Evolutionary conservation across 106 monocot genomes (phyloP).

Genomic region (Acorus calamus): DNA sequence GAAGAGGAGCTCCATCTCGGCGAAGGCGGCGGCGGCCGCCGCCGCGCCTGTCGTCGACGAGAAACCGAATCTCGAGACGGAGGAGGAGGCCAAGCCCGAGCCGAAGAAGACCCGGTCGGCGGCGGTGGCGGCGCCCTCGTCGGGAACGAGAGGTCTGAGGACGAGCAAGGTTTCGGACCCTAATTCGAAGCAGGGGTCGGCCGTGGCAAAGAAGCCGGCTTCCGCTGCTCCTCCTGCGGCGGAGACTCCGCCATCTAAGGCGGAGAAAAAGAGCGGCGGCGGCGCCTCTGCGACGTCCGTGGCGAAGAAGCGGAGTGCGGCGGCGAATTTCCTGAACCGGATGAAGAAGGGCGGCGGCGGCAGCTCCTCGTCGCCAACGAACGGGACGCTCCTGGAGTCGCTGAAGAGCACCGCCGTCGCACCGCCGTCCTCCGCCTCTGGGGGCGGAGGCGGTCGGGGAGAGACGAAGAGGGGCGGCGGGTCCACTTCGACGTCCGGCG

Average conservation of each 20-base stretch:
- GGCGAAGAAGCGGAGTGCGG: constrained; percentile 44
- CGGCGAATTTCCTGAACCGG: constrained; percentile 36
- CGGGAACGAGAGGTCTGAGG: constrained; percentile 24
- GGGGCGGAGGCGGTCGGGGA: constrained; percentile 14
- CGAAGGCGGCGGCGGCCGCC: constrained; percentile 4
- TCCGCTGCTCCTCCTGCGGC: too few relatives aligned
- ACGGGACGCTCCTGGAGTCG: constrained; percentile 10
- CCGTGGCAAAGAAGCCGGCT: not conserved
- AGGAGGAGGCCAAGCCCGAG: constrained; percentile 10
- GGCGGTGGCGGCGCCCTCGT: not conserved
- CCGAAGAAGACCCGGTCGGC: constrained; percentile 7
- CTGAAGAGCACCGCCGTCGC: constrained; percentile 2
- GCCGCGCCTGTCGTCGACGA: not conserved
- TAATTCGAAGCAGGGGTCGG: not conserved
- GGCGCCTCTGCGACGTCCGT: not conserved
- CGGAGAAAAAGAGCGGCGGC: constrained; percentile 17
- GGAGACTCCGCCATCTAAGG: not conserved
- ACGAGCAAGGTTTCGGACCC: constrained; percentile 29
- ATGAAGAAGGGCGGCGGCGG: constrained; percentile 17
- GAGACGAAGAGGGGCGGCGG: constrained; percentile 1
- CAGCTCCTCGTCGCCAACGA: not conserved
- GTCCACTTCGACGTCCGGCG: too few relatives aligned
- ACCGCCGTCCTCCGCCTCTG: not conserved
- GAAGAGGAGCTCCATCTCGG: constrained; percentile 42
- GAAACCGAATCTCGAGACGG: too few relatives aligned